Base-by-base conservation (phyloP, 2,329 filamentous ascomycete genomes). In the Pyricularia sp. region DNA sequence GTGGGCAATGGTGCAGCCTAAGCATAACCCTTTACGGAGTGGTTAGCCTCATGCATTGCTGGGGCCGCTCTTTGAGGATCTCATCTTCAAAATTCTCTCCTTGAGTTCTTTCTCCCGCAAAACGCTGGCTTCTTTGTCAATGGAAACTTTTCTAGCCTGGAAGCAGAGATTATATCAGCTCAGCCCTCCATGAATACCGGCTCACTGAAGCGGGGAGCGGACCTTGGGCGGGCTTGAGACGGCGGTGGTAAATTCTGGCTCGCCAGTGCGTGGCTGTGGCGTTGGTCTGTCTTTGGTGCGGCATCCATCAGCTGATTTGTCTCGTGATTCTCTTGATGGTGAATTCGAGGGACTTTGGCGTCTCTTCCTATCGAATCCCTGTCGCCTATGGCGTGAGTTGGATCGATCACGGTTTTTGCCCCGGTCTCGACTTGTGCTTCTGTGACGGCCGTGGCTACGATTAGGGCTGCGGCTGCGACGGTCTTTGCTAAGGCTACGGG, bases 261-360 rank as follows among this genome's bases (percentile, higher is more conserved):
- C 74, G 72, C 26, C 73, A 72, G 72, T 75, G 72, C 74, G 73
- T 76, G 70, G 76, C 72, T 72, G 78, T 73, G 76, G 72, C 75
- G 71, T 75, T 55, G 26, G 74, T 78, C 79, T 81, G 75, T 79
- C 77, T 78, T 82, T 77, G 79, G 80, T 78, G 78, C 81, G 79
- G 75, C 78, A 82, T 83, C 78, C 78, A 86, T 88, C 86, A 88
- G 83, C 84, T 77, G 81, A 82, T 78, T 80, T 85, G 78, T 81
- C 77, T 80, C 79, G 82, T 75, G 77, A 10, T 20, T 58, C 77
- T 76, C 80, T 81, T 77, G 82, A 80, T 75, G 66, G 30, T 68
- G 84, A 84, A 76, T 80, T 80, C 71, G 84, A 84, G 72, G 85
- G 86, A 72, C 81, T 85, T 73, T 80, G 81, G 76, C 82, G 83